Evolutionary conservation across 2,329 filamentous ascomycete species (phyloP).

Genomic region (Colletotrichum shisoi): DNA sequence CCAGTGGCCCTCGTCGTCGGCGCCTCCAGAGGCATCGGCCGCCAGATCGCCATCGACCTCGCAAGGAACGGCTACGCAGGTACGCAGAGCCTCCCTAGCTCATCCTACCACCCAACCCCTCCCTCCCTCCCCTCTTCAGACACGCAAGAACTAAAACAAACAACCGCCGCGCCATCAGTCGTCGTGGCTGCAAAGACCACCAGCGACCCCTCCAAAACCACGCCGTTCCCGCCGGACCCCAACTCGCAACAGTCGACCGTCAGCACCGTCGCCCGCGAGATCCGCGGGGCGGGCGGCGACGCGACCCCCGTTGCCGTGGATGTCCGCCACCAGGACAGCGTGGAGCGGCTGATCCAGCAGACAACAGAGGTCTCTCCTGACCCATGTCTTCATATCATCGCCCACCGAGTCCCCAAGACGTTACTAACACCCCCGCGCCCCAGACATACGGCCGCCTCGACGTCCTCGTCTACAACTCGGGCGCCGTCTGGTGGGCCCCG

Average conservation of each 20-base stretch:
- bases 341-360: conserved; percentile 66
- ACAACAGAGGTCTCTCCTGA: conserved; percentile 57
- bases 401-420: not conserved
- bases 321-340: conserved; percentile 68
- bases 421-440: not conserved
- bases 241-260: conserved; percentile 80
- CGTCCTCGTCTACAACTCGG: conserved; percentile 81
- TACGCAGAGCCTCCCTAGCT: conserved; percentile 48
- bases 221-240: conserved; percentile 75
- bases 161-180: conserved; percentile 56
- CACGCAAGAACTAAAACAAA: too few relatives aligned
- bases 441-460: conserved; percentile 71
- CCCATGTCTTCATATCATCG: not conserved
- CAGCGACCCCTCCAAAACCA: conserved; percentile 65
- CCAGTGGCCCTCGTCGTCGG: conserved; percentile 75
- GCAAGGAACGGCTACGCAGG: conserved; percentile 75
- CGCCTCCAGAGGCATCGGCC: conserved; percentile 80
- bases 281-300: conserved; percentile 67
- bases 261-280: conserved; percentile 80
- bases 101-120: too few relatives aligned
- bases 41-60: conserved; percentile 80
- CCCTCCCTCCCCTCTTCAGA: too few relatives aligned
- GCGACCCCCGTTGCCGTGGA: conserved; percentile 75
- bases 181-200: conserved; percentile 80
- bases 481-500: conserved; percentile 84